These are phyloP conservation scores for Spathaspora boniae DNA, from an alignment of 805 yeast genomes.

Conservation along the genomic window DNA sequence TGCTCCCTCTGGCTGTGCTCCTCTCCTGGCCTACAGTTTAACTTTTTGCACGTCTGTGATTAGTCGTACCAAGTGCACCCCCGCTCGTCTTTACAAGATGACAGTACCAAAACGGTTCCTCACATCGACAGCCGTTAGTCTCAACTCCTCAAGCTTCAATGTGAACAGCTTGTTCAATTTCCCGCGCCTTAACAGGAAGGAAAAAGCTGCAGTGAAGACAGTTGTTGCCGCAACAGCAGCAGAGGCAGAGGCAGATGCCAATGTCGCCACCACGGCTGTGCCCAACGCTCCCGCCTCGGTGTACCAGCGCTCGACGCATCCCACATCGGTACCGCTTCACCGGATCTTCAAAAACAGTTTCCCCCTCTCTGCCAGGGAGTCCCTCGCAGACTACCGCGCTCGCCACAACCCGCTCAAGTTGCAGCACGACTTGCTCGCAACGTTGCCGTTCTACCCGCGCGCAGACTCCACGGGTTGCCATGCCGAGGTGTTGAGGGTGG, in stretches of 20 bases:
- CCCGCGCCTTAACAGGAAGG: background rate
- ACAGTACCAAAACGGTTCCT: slow-evolving; percentile 1
- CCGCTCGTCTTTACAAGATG: no score
- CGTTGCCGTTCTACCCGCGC: slow-evolving; percentile 46
- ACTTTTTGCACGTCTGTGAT: no score
- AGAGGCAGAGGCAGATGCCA: background rate
- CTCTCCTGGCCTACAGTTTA: no score
- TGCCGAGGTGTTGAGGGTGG: slow-evolving; percentile 30
- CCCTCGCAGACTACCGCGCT: slow-evolving; percentile 47
- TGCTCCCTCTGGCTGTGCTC: no score
- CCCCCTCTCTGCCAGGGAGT: slow-evolving; percentile 53
- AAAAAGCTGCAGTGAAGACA: background rate
- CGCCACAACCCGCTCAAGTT: slow-evolving; percentile 37
- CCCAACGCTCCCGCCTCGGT: background rate
- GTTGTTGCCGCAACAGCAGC: background rate
- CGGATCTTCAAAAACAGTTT: slow-evolving; percentile 53
- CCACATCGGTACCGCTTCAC: slow-evolving; percentile 61
- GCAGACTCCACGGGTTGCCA: slow-evolving; percentile 25
- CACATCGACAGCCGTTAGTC: background rate
- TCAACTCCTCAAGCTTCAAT: slow-evolving; percentile 4
- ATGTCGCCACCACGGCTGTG: background rate
- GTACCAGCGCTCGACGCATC: slow-evolving; percentile 58
- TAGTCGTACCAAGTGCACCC: no score
- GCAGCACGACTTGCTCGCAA: slow-evolving; percentile 44
- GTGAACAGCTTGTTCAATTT: background rate